phyloP scores from a whole-genome alignment of 768 basidiomycete genomes.

The Mycena rosella region DNA sequence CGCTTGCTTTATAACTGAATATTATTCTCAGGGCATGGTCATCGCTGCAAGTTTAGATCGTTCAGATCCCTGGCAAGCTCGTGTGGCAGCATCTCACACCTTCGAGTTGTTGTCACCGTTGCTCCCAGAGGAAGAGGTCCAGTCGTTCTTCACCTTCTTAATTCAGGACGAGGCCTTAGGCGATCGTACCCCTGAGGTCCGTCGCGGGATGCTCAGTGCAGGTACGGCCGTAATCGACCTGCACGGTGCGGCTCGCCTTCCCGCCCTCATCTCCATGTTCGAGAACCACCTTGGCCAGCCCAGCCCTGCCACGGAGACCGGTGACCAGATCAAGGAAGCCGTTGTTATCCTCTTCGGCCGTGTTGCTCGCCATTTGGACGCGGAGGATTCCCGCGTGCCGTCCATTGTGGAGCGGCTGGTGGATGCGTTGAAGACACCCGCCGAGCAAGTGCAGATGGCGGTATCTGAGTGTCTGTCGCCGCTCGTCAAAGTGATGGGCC shows the following conservation, averaged over 20 bases:
- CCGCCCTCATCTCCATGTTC: constrained; percentile 83
- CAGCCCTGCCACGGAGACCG: constrained; percentile 73
- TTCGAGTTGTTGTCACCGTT: constrained; percentile 77
- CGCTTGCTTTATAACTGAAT: constrained; percentile 11
- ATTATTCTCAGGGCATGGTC: constrained; percentile 83
- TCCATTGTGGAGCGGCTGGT: constrained; percentile 87
- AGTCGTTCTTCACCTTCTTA: constrained; percentile 86
- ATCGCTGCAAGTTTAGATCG: constrained; percentile 89
- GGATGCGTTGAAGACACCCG: constrained; percentile 91
- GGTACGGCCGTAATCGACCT: constrained; percentile 86
- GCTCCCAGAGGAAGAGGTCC: constrained; percentile 73
- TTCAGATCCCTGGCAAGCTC: constrained; percentile 88
- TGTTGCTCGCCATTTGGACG: constrained; percentile 87
- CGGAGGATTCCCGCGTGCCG: constrained; percentile 82
- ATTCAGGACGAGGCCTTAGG: constrained; percentile 90
- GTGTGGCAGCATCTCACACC: constrained; percentile 78
- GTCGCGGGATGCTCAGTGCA: constrained; percentile 89
- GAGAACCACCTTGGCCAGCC: constrained; percentile 77
- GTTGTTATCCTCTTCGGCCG: constrained; percentile 96
- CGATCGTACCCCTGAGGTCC: constrained; percentile 84
- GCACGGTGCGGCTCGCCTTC: constrained; percentile 80
- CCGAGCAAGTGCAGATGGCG: constrained; percentile 96
- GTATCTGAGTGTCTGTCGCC: constrained; percentile 96
- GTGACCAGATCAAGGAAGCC: constrained; percentile 93
- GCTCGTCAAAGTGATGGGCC: constrained; percentile 78